Evolutionary conservation across 2,329 filamentous ascomycete genomes (phyloP).

Genomic region (Lasiodiplodia theobromae): DNA sequence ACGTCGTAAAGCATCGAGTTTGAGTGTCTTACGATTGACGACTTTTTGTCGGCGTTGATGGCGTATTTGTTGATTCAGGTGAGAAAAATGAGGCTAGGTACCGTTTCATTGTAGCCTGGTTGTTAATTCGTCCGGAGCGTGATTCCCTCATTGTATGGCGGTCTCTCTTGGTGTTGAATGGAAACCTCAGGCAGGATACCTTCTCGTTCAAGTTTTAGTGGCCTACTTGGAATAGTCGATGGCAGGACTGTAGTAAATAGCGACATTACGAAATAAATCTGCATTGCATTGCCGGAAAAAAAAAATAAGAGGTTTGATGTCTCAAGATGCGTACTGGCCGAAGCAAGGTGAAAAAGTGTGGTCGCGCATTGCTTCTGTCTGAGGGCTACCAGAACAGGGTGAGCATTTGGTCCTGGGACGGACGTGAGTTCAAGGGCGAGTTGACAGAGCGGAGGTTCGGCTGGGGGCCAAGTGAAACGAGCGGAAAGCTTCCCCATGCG

Average conservation of each 20-base stretch:
- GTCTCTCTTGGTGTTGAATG: not conserved
- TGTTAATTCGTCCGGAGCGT: not conserved
- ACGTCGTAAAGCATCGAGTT: not conserved
- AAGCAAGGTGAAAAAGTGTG: not conserved
- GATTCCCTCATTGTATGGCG: constrained; percentile 12
- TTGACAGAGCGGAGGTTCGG: not conserved
- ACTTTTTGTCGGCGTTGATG: constrained; percentile 11
- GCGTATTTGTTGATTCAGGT: constrained; percentile 6
- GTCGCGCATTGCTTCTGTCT: not conserved
- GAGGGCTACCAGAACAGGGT: not conserved
- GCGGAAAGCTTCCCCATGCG: constrained; percentile 16
- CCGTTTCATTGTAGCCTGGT: not conserved
- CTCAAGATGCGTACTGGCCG: not conserved
- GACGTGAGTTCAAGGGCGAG: not conserved
- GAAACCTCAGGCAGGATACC: not conserved
- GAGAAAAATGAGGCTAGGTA: not conserved
- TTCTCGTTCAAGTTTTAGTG: not conserved
- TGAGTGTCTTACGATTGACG: constrained; percentile 10
- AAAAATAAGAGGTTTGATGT: not conserved
- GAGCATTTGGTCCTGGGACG: too few relatives aligned
- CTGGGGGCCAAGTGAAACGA: not conserved
- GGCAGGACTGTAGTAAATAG: constrained; percentile 18
- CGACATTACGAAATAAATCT: not conserved
- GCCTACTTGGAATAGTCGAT: not conserved
- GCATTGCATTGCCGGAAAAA: constrained; percentile 17